Conservation (phyloP, 1,284 basidiomycete species). For the Neolentinus lepideus region DNA sequence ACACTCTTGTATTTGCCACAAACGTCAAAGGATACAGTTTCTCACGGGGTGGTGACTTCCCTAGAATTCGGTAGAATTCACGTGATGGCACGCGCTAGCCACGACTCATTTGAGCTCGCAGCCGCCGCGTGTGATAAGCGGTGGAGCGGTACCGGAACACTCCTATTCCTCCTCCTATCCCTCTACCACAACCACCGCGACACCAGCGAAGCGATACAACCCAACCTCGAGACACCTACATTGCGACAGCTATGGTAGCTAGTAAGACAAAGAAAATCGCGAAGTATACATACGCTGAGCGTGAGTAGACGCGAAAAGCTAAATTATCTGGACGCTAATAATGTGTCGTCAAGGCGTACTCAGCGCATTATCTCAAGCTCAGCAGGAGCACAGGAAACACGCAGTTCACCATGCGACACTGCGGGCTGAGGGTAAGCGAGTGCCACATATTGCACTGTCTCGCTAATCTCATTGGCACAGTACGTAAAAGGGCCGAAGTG, state of each 20-base stretch:
- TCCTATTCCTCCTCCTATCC: neutral
- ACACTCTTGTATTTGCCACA: neutral
- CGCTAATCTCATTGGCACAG: constrained; percentile 17
- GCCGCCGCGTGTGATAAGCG: neutral
- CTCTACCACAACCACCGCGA: neutral
- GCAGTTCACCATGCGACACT: constrained; percentile 39
- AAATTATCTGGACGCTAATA: neutral
- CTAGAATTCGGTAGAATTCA: neutral
- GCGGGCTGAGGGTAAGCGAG: constrained; percentile 32
- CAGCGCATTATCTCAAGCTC: constrained; percentile 33
- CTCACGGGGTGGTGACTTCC: neutral
- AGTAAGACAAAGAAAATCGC: constrained; percentile 24
- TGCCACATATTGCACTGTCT: neutral
- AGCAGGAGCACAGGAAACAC: constrained; percentile 35
- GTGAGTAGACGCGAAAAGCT: constrained; percentile 21
- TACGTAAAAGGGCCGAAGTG: constrained; percentile 38
- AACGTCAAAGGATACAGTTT: neutral
- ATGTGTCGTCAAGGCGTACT: constrained; percentile 31
- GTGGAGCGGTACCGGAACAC: neutral
- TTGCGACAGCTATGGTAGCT: constrained; percentile 10
- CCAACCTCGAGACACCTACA: too few species aligned
- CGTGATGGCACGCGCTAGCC: neutral
- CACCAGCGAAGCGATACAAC: neutral
- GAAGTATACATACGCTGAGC: constrained; percentile 37
- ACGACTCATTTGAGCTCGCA: neutral